phyloP scores from a whole-genome alignment of 2,329 filamentous ascomycete species.

The Colletotrichum incanum region DNA sequence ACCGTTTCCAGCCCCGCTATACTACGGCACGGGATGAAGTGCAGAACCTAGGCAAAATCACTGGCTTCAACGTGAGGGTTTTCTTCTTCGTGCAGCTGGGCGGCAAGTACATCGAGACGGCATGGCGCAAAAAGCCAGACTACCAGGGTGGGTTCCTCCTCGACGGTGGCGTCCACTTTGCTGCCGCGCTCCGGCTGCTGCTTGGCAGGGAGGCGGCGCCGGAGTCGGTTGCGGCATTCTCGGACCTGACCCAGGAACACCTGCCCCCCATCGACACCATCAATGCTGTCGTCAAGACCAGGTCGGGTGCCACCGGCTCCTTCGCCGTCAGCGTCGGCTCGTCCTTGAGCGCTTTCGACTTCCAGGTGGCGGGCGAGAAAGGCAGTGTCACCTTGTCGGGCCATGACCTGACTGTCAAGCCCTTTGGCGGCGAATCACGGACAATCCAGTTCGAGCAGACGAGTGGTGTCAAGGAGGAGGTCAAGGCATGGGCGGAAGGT shows the following conservation, averaged over 20 bases:
- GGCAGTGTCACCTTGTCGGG: conserved; percentile 67
- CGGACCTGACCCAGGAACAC: conserved; percentile 61
- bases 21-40: conserved; percentile 60
- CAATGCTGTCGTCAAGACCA: conserved; percentile 70
- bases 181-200: conserved; percentile 74
- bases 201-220: conserved; percentile 60
- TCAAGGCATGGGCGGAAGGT: conserved; percentile 72
- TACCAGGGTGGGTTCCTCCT: conserved; percentile 85
- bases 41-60: conserved; percentile 64
- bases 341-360: conserved; percentile 67
- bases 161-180: conserved; percentile 82
- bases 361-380: conserved; percentile 70
- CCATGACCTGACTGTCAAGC: conserved; percentile 60
- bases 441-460: conserved; percentile 62
- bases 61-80: conserved; percentile 58
- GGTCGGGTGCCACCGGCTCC: conserved; percentile 69
- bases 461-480: conserved; percentile 71
- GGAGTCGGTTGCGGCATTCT: conserved; percentile 69
- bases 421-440: conserved; percentile 52
- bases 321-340: conserved; percentile 73
- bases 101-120: conserved; percentile 42
- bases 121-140: conserved; percentile 77
- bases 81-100: conserved; percentile 58
- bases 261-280: conserved; percentile 79
- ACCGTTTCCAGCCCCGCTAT: conserved; percentile 74